Conservation (phyloP, 768 basidiomycete genomes). For the Boletus patriciae region DNA sequence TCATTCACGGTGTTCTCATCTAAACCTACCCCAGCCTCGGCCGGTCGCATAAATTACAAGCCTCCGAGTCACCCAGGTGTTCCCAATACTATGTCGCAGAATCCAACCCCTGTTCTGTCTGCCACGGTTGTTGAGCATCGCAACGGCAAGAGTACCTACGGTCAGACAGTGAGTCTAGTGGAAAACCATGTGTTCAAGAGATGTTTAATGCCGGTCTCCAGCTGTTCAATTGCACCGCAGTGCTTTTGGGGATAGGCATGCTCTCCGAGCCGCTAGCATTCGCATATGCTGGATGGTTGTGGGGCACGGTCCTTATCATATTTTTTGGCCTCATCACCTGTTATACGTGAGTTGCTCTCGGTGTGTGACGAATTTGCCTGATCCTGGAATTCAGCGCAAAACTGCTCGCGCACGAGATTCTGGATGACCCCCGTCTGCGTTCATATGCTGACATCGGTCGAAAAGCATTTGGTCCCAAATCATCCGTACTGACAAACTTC, state of each 20-base stretch:
- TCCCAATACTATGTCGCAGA: constrained; percentile 1
- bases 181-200: background rate
- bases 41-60: background rate
- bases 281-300: constrained; percentile 86
- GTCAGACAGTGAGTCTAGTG: constrained; percentile 57
- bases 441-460: constrained; percentile 90
- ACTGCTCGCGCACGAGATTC: constrained; percentile 74
- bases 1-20: constrained; percentile 34
- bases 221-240: constrained; percentile 90
- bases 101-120: constrained; percentile 1
- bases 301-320: constrained; percentile 70
- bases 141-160: constrained; percentile 66
- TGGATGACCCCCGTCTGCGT: constrained; percentile 63
- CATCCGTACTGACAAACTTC: constrained; percentile 60
- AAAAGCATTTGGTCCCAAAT: constrained; percentile 81
- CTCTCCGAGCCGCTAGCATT: constrained; percentile 90
- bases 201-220: constrained; percentile 29
- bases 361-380: background rate
- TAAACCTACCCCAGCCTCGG: background rate
- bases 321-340: constrained; percentile 81
- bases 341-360: constrained; percentile 67
- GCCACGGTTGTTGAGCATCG: constrained; percentile 15
- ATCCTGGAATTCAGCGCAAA: constrained; percentile 63
- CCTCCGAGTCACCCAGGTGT: background rate
- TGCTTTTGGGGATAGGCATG: constrained; percentile 86